A percentile compares a stretch with the other conserved stretches of the same genome.
These are phyloP conservation scores for Cercospora nicotianae DNA, from an alignment of 2,329 filamentous ascomycete species.

Conservation along the genomic window DNA sequence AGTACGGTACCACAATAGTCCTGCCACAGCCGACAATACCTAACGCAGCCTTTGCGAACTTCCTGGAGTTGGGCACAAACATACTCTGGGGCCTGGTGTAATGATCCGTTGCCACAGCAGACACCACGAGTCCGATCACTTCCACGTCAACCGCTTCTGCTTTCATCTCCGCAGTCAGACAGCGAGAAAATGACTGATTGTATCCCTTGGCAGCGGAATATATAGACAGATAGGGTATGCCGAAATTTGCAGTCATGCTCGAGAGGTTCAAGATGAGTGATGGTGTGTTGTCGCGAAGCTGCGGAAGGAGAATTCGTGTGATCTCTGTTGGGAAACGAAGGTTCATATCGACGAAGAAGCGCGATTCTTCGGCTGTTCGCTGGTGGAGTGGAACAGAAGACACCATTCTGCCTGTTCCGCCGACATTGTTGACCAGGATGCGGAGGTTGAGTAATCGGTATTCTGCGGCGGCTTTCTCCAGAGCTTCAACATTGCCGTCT, in stretches of 20 bases:
- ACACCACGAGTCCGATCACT: slow-evolving; percentile 32
- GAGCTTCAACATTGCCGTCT: slow-evolving; percentile 46
- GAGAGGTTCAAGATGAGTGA: slow-evolving; percentile 55
- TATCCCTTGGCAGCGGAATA: slow-evolving; percentile 53
- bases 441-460: slow-evolving; percentile 47
- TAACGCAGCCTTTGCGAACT: slow-evolving; percentile 27
- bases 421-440: slow-evolving; percentile 60
- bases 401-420: slow-evolving; percentile 42
- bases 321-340: slow-evolving; percentile 53
- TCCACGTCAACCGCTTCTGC: slow-evolving; percentile 42
- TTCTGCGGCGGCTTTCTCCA: slow-evolving; percentile 30
- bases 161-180: slow-evolving; percentile 47
- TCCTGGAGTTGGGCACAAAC: slow-evolving; percentile 23
- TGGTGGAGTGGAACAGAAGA: slow-evolving; percentile 43
- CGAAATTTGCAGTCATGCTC: slow-evolving; percentile 46
- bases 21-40: slow-evolving; percentile 29
- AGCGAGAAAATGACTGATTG: slow-evolving; percentile 43
- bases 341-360: slow-evolving; percentile 51
- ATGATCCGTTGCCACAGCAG: slow-evolving; percentile 25
- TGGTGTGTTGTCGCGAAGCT: slow-evolving; percentile 45
- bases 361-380: slow-evolving; percentile 42
- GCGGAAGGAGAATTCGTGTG: slow-evolving; percentile 49
- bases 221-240: slow-evolving; percentile 49
- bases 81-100: slow-evolving; percentile 17
- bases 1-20: slow-evolving; percentile 28